Evolutionary conservation across 495 filamentous ascomycete species (phyloP).

Genomic region (Xylaria flabelliformis): DNA sequence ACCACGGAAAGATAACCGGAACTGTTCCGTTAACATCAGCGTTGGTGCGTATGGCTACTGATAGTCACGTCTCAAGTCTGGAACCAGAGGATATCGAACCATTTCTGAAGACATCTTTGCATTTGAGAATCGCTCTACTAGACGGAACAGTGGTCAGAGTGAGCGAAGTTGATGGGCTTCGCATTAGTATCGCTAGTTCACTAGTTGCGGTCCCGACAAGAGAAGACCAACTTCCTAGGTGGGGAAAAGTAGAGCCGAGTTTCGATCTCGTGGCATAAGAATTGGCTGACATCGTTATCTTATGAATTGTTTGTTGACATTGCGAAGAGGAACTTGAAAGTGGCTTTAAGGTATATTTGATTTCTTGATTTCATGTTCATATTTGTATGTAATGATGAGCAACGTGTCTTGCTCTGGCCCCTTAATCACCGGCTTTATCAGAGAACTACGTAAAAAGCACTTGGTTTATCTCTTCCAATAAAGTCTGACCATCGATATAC

Average conservation of each 20-base stretch:
- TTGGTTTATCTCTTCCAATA: background rate
- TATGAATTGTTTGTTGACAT: background rate
- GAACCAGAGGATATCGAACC: conserved; percentile 46
- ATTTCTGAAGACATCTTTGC: conserved; percentile 54
- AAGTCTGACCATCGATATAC: background rate
- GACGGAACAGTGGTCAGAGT: conserved; percentile 37
- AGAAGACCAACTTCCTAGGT: conserved; percentile 50
- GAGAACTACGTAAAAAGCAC: background rate
- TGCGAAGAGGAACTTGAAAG: conserved; percentile 10
- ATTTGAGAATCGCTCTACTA: conserved; percentile 45
- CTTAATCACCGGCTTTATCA: background rate
- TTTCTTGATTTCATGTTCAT: conserved; percentile 26
- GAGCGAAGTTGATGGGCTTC: conserved; percentile 40
- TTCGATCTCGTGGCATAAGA: conserved; percentile 38
- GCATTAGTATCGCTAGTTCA: conserved; percentile 50
- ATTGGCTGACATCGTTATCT: background rate
- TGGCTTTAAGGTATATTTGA: conserved; percentile 19
- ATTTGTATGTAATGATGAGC: conserved; percentile 7
- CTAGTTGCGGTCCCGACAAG: conserved; percentile 44
- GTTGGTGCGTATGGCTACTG: conserved; percentile 50
- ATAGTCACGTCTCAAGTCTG: conserved; percentile 50
- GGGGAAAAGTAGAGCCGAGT: conserved; percentile 44
- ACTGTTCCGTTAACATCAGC: conserved; percentile 64
- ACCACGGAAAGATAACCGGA: conserved; percentile 49
- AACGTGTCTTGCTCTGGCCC: background rate